A percentile compares a stretch with the other conserved stretches of the same genome.
phyloP scores from a whole-genome alignment of 129 eudicot genomes.

The sunflower (Helianthus annuus) region DNA sequence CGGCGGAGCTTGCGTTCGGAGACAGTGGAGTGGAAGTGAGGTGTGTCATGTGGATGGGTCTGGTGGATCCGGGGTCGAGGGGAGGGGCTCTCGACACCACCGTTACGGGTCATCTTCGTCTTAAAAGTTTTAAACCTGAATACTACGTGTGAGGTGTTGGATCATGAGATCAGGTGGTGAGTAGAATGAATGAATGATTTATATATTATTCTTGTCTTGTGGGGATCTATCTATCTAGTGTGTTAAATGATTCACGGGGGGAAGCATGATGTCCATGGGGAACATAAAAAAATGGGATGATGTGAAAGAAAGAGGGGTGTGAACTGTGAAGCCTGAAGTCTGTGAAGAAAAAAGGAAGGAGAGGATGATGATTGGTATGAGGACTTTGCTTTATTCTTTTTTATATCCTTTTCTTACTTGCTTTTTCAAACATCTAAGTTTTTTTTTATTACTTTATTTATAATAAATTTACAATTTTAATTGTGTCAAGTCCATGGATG shows the following conservation, averaged over 20 bases:
- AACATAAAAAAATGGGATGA: conserved; percentile 23
- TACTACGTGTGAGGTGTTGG: not conserved
- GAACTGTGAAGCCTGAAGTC: conserved; percentile 35
- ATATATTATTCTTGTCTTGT: conserved; percentile 11
- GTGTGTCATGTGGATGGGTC: conserved; percentile 39
- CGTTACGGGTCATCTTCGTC: conserved; percentile 30
- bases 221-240: conserved; percentile 1
- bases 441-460: not conserved
- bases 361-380: conserved; percentile 27
- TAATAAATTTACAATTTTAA: not conserved
- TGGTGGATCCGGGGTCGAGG: conserved; percentile 52
- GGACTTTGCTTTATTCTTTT: conserved; percentile 28
- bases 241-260: conserved; percentile 46
- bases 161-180: not conserved
- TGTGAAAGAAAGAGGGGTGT: conserved; percentile 29
- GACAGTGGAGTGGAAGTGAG: conserved; percentile 71
- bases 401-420: conserved; percentile 19
- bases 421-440: not conserved
- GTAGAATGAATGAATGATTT: conserved; percentile 25
- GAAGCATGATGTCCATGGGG: conserved; percentile 53
- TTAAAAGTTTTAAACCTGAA: not conserved
- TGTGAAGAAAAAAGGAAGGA: conserved; percentile 26
- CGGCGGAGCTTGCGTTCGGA: conserved; percentile 67
- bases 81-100: conserved; percentile 54
- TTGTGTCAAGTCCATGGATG: not conserved